Percentiles rank a stretch among this genome's conserved stretches.
These are phyloP conservation scores for Talaromyces islandicus DNA, from an alignment of 2,329 filamentous ascomycete genomes.

Conservation along the genomic window DNA sequence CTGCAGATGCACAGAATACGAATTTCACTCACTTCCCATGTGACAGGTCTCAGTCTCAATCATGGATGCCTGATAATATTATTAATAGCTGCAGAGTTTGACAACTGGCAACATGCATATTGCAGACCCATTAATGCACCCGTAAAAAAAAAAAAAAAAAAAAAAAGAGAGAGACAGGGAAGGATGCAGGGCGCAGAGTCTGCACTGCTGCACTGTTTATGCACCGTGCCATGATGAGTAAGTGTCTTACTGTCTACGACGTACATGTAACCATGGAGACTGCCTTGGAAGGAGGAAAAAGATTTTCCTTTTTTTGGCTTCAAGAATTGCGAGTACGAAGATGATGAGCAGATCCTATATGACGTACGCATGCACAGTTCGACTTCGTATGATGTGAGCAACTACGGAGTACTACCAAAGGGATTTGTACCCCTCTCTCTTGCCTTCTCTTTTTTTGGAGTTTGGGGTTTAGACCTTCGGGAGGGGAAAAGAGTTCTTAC, in stretches of 20 bases:
- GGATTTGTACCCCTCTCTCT: background rate
- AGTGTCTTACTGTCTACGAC: background rate
- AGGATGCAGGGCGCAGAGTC: background rate
- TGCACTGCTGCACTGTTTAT: background rate
- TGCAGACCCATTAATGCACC: background rate
- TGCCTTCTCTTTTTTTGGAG: background rate
- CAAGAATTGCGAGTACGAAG: background rate
- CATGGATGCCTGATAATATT: background rate
- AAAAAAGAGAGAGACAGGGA: background rate
- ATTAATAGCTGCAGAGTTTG: background rate
- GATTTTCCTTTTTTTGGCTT: too few relatives aligned
- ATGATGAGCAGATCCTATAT: background rate
- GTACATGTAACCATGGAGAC: background rate
- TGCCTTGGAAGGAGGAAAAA: background rate
- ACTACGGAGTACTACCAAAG: background rate
- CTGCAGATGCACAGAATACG: too few relatives aligned
- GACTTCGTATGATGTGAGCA: background rate
- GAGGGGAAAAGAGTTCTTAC: too few relatives aligned
- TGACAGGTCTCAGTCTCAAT: background rate
- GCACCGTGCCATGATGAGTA: background rate
- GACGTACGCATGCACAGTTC: background rate
- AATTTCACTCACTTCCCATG: too few relatives aligned
- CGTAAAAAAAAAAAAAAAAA: background rate
- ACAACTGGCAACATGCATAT: background rate
- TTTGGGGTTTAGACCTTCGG: too few relatives aligned